Base-by-base conservation (phyloP, 192 early-diverging fungal genomes). In the Gaertneriomyces sp. region DNA sequence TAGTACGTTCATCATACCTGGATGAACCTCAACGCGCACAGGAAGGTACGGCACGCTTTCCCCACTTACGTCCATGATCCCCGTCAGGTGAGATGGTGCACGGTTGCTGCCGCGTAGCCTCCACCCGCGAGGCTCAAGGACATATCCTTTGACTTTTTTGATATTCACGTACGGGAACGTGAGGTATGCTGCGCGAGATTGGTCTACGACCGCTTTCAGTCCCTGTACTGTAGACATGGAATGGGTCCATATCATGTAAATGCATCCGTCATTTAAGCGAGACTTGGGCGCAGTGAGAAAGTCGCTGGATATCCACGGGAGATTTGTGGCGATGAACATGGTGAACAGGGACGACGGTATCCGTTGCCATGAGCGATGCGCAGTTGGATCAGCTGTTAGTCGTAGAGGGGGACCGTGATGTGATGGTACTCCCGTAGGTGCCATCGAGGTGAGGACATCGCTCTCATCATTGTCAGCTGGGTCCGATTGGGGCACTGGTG, bases 261-360 rank as follows among this genome's bases (percentile, higher is more conserved):
- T 64, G 5, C 61, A 65, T 0, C 87, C 84, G 63, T 84, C 77
- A 12, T 72, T 74, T 7, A 86, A 72, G n/a, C 78, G 75, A 14
- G 79, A 72, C 25, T 44, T 53, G 14, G 78, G 76, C 17, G 81
- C 76, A 3, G 80, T 81, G 52, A 83, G 52, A 61, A 82, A 82
- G 45, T 74, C 70, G 42, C 69, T 68, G 17, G 80, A 70, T 16
- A 89, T 75, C 83, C 82, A 89, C 2, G 88, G 74, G 42, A 84
- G 74, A 66, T 86, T 89, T 50, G 77, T 79, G 16, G 84, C 82
- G 16, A 78, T 74, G 5, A 87, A 72, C 58, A 60, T 71, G 61
- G 52, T 79, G 68, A 65, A 74, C 65, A 67, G 47, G 5, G 58
- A 50, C 33, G 69, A 64, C 40, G 46, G 16, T 7, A 8, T 52